Evolutionary conservation across 1,139 yeast genomes (phyloP).

Genomic region (Protomyces inundatus): DNA sequence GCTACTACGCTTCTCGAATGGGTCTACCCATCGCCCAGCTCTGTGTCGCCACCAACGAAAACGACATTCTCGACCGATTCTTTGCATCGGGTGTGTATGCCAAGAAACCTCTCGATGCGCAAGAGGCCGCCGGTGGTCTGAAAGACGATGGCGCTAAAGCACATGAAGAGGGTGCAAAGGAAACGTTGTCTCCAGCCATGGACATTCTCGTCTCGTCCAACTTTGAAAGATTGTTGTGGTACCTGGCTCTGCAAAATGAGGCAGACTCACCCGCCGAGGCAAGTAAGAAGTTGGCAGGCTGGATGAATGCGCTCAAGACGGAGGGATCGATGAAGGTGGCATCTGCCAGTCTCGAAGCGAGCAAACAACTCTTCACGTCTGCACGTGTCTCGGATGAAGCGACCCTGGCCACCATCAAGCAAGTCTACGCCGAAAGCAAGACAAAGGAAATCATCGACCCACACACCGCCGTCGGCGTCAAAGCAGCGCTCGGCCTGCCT

Average conservation of each 20-base stretch:
- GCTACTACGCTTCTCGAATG: slow-evolving; percentile 90
- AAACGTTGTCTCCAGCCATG: slow-evolving; percentile 97
- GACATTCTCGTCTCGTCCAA: slow-evolving; percentile 91
- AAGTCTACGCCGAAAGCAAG: slow-evolving; percentile 50
- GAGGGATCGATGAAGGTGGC: slow-evolving; percentile 74
- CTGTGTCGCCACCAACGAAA: slow-evolving; percentile 91
- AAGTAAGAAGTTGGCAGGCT: slow-evolving; percentile 60
- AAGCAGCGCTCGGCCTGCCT: slow-evolving; percentile 47
- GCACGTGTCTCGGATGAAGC: slow-evolving; percentile 73
- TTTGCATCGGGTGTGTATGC: slow-evolving; percentile 78
- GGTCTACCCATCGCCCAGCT: slow-evolving; percentile 84
- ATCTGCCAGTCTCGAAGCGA: slow-evolving; percentile 56
- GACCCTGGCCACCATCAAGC: slow-evolving; percentile 70
- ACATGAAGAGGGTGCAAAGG: slow-evolving; percentile 61
- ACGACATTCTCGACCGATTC: slow-evolving; percentile 90
- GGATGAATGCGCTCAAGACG: slow-evolving; percentile 76
- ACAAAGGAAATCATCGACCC: slow-evolving; percentile 87
- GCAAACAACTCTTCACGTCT: slow-evolving; percentile 65
- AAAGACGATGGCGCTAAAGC: slow-evolving; percentile 39
- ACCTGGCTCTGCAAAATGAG: slow-evolving; percentile 61
- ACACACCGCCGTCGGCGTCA: slow-evolving; percentile 91
- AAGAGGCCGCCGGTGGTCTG: slow-evolving; percentile 34
- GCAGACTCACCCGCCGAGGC: slow-evolving; percentile 48
- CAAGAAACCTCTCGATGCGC: slow-evolving; percentile 29
- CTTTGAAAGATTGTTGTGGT: slow-evolving; percentile 95